Base-by-base conservation (phyloP, 345 rosid genomes). In the Chamaenerion angustifolium region DNA sequence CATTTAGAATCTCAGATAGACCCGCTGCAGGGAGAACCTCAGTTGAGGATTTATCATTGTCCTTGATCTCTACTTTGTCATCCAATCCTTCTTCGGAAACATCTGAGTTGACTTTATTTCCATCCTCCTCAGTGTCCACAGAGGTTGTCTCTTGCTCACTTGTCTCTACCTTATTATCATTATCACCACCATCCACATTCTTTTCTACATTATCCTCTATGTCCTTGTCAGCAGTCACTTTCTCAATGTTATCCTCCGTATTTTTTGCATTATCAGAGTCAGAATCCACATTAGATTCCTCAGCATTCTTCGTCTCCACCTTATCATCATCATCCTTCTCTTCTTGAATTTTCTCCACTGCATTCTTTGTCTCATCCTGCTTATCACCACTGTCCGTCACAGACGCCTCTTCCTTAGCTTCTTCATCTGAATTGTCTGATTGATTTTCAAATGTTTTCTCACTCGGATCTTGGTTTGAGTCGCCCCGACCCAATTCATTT, bases 1-100 rank as follows among this genome's bases (percentile, higher is more conserved):
- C 94, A 54, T 67, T 76, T 48, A 69, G 66, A 57, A 83, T 80
- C 56, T 86, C 98, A 49, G 88, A 67, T 48, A 67, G 79, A 18
- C 61, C 81, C 48, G 69, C 83, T 15, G 64, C 59, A 53, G 71
- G 74, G 60, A 76, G 68, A 49, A 54, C 55, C 48, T 67, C 77
- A 55, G 37, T 31, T 31, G 37, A 31, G 6, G 37, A 31, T 7
- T 31, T 31, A 31, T 31, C 37, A 3, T 31, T 31, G 37, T 31
- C 37, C 37, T 31, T 31, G 37, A 31, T 31, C 37, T 31, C 37
- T 7, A 31, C 37, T 31, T 31, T 31, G 37, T 31, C 37, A 5
- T 31, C 37, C 10, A 8, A 31, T 31, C 37, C 37, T 31, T 31
- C 37, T 31, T 31, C 37, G 37, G 37, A 31, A 31, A 31, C 37